phyloP scores from a whole-genome alignment of 2,329 filamentous ascomycete species.

The Botrytis galanthina region DNA sequence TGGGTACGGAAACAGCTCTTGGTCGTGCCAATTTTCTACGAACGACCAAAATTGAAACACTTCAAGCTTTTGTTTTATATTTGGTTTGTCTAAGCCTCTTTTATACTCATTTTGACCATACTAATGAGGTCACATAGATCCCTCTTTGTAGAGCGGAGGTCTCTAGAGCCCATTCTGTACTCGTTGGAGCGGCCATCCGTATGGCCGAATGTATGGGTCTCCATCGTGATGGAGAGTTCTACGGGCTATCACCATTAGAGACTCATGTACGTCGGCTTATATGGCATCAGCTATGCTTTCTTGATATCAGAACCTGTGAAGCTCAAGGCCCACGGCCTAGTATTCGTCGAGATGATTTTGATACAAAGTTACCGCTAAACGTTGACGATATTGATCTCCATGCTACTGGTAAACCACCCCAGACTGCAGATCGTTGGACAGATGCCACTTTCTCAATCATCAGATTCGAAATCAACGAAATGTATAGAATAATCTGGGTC shows the following conservation, averaged over 20 bases:
- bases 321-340: constrained; percentile 69
- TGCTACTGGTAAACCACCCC: constrained; percentile 44
- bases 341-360: constrained; percentile 72
- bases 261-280: constrained; percentile 69
- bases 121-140: constrained; percentile 48
- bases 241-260: constrained; percentile 64
- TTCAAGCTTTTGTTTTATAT: constrained; percentile 77
- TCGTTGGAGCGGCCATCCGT: constrained; percentile 69
- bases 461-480: constrained; percentile 70
- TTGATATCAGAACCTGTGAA: constrained; percentile 73
- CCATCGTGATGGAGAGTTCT: constrained; percentile 63
- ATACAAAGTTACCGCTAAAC: constrained; percentile 70
- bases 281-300: constrained; percentile 76
- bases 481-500: constrained; percentile 68
- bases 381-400: constrained; percentile 64
- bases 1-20: constrained; percentile 65
- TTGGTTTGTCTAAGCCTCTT: constrained; percentile 50
- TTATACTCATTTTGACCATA: neutral
- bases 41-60: constrained; percentile 69
- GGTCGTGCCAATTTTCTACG: constrained; percentile 68
- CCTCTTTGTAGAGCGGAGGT: constrained; percentile 70
- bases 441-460: constrained; percentile 66
- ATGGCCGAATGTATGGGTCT: constrained; percentile 77
- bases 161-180: constrained; percentile 69
- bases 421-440: constrained; percentile 54